Percentiles rank a stretch among this genome's conserved stretches.
Evolutionary conservation across 2,329 filamentous ascomycete species (phyloP).

Genomic region (Diplocarpon mali): DNA sequence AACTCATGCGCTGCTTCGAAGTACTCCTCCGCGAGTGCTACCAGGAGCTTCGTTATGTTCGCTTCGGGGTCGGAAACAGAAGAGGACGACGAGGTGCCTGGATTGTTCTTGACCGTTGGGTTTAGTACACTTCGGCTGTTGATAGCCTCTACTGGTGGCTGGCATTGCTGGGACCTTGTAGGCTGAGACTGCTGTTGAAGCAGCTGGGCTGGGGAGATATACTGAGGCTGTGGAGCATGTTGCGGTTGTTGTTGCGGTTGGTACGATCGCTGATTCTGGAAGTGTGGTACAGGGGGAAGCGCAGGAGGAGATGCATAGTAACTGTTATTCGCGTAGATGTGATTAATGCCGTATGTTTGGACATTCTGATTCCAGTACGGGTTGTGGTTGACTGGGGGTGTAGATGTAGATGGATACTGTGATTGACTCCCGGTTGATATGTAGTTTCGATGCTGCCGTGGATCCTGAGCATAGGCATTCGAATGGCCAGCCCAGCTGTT

Average conservation of each 20-base stretch:
- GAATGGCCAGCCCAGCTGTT: constrained; percentile 18
- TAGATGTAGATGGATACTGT: neutral
- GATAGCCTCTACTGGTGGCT: constrained; percentile 9
- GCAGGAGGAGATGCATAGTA: constrained; percentile 4
- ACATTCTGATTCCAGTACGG: constrained; percentile 13
- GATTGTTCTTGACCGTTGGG: constrained; percentile 2
- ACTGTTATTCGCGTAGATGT: constrained; percentile 11
- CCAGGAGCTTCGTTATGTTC: constrained; percentile 35
- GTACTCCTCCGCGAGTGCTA: constrained; percentile 68
- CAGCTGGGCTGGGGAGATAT: constrained; percentile 26
- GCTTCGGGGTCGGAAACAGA: constrained; percentile 6
- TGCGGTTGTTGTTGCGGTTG: constrained; percentile 5
- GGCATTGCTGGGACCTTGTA: constrained; percentile 10
- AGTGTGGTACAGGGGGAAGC: neutral
- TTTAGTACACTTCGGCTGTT: constrained; percentile 3
- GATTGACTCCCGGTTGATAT: constrained; percentile 2
- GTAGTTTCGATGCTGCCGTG: constrained; percentile 5
- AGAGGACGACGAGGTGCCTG: constrained; percentile 5
- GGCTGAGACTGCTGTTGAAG: constrained; percentile 17
- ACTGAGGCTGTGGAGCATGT: constrained; percentile 10
- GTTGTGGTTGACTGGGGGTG: constrained; percentile 5
- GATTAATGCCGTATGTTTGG: constrained; percentile 9
- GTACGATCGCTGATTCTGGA: neutral
- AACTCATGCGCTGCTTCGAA: constrained; percentile 53
- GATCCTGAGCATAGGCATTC: constrained; percentile 11